phyloP scores from a whole-genome alignment of 768 basidiomycete species.

The Amanita molliuscula region DNA sequence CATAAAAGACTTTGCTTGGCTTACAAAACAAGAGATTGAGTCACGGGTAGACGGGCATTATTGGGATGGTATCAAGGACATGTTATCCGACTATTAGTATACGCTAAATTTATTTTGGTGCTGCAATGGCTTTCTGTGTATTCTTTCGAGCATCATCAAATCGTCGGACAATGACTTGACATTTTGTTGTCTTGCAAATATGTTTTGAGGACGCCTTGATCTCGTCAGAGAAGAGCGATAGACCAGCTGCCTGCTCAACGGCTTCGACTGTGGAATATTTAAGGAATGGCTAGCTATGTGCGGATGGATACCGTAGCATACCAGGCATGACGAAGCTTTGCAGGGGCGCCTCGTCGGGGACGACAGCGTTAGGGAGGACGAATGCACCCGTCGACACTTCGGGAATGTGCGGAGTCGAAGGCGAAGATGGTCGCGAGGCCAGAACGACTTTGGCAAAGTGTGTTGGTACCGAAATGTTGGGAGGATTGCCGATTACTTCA shows the following conservation, averaged over 20 bases:
- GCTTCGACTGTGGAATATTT: constrained; percentile 56
- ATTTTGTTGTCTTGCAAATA: constrained; percentile 84
- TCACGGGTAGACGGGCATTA: constrained; percentile 56
- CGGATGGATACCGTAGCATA: constrained; percentile 17
- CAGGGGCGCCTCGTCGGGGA: constrained; percentile 75
- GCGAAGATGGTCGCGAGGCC: constrained; percentile 63
- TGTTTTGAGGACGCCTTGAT: constrained; percentile 70
- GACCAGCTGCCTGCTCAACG: constrained; percentile 84
- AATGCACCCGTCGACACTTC: constrained; percentile 91
- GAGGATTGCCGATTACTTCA: constrained; percentile 91
- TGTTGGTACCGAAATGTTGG: constrained; percentile 88
- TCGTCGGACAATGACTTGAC: constrained; percentile 75
- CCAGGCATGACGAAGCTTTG: constrained; percentile 77
- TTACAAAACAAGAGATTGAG: constrained; percentile 87
- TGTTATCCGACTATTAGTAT: constrained; percentile 57
- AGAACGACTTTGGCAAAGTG: constrained; percentile 97
- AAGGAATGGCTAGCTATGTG: background rate
- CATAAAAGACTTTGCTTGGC: constrained; percentile 80
- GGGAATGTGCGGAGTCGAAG: constrained; percentile 53
- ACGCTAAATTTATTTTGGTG: constrained; percentile 26
- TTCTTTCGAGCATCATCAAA: constrained; percentile 89
- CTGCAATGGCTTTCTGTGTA: constrained; percentile 41
- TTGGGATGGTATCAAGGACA: constrained; percentile 71
- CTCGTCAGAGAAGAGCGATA: constrained; percentile 76
- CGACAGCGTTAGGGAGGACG: constrained; percentile 89